Base-by-base conservation (phyloP, 345 rosid genomes). In the Murraya koenigii region DNA sequence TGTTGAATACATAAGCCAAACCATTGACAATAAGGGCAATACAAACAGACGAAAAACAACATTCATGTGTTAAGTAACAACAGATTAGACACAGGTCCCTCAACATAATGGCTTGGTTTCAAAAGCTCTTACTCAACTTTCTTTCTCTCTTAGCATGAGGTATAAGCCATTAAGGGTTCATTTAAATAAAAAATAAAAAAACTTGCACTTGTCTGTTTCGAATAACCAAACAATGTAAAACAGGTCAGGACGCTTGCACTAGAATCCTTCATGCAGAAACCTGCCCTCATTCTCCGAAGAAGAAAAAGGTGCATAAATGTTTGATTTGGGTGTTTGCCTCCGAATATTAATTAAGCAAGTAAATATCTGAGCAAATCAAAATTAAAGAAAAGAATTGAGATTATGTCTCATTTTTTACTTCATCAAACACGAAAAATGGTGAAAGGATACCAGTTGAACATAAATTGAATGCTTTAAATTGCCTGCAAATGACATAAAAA, bases 401-500 rank as follows among this genome's bases (percentile, higher is more conserved):
- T 36, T 26, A 66, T 41, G 30, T 39, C 61, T 15, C 19, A 67
- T 30, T 41, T 28, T 74, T 71, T 38, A 65, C 59, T 65, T 71
- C 44, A 65, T 5, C 58, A 25, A 36, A 56, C 60, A 76, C 11
- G 55, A 63, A 47, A 44, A 22, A 36, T 39, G 55, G 52, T 58
- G 56, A 35, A 69, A 64, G 70, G 52, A 67, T 68, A 68, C 26
- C 14, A 5, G 22, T 78, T 52, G 3, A 44, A 8, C 38, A 60
- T 3, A 77, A 39, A 35, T 61, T 23, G 7, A 59, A 61, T 17
- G 25, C 36, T 70, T 61, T 33, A 19, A 15, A 69, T 72, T 26
- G 67, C 49, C 38, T 22, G 39, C 15, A 75, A 49, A 72, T 64
- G 38, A 77, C 44, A 62, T 39, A 36, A 39, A 66, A 63, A 38